Base-by-base conservation (phyloP, 495 filamentous ascomycete genomes). In the Trichoderma gamsii region DNA sequence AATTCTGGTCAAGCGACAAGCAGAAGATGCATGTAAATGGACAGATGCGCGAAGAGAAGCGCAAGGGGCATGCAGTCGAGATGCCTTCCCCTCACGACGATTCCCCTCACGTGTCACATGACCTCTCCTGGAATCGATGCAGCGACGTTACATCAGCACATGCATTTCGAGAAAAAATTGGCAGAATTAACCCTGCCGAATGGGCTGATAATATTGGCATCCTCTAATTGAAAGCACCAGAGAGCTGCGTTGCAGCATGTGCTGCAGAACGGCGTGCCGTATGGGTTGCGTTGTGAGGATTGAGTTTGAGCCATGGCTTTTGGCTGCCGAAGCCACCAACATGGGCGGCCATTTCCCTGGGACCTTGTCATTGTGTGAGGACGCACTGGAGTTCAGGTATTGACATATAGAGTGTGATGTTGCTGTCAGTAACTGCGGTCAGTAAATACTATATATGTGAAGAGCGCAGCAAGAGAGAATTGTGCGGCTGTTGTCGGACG, bases 81-180 rank as follows among this genome's bases (percentile, higher is more conserved):
- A 61, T 61, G 27, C 56, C 56, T 61, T 61, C 56, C 56, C 56
- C 56, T 61, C 56, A 61, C 56, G 23, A 61, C 56, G 23, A 32
- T 61, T 61, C 56, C 56, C 56, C 56, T 61, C 56, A 61, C 56
- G 56, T 12, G 56, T 61, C 56, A 61, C 56, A 61, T 61, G 56
- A 61, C 56, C 56, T 32, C 56, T 32, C 27, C 56, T 27, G 56
- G 29, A 29, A 25, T 11, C 21, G 51, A 61, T 32, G 56, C 56
- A 61, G 35, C 23, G 16, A 61, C 9, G 56, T 61, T 61, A 32
- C 56, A 61, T 61, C 56, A 32, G 27, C 25, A 29, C 25, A 18
- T 61, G 11, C 27, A 61, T 12, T 29, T 29, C 4, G 27, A 32
- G 11, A 7, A 38, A 7, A 38, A 9, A 0, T 38, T 38, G 35